phyloP scores from a whole-genome alignment of 164 flowering plant species.

The Warburgia ugandensis region DNA sequence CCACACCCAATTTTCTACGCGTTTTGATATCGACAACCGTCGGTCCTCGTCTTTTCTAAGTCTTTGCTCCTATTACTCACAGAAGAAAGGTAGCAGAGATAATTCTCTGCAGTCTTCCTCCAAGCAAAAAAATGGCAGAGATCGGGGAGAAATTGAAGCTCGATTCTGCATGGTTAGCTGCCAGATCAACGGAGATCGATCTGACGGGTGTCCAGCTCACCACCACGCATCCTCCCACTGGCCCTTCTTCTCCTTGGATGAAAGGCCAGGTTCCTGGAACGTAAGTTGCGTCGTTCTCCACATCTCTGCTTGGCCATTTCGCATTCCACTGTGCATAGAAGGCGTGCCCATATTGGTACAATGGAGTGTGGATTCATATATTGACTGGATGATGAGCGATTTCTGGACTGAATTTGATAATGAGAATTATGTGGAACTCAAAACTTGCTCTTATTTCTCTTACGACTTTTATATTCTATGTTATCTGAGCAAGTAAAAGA shows the following conservation, averaged over 20 bases:
- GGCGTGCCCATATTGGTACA: background rate
- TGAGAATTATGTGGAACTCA: background rate
- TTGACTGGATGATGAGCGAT: background rate
- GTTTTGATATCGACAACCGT: too few species aligned
- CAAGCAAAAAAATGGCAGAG: conserved; percentile 37
- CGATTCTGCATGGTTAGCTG: conserved; percentile 87
- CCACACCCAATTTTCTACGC: too few species aligned
- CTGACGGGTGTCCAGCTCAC: conserved; percentile 76
- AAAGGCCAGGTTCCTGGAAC: conserved; percentile 92
- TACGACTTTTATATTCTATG: background rate
- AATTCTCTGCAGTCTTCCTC: too few species aligned
- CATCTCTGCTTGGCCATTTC: background rate
- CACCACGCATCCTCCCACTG: conserved; percentile 58
- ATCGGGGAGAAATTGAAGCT: conserved; percentile 68
- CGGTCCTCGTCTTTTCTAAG: too few species aligned
- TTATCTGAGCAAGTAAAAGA: too few species aligned
- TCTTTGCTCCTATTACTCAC: too few species aligned
- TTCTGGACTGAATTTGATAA: background rate
- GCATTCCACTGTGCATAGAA: background rate
- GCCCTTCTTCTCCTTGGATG: conserved; percentile 64
- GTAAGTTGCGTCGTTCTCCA: conserved; percentile 26
- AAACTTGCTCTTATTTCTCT: background rate
- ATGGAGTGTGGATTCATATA: background rate
- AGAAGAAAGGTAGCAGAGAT: too few species aligned
- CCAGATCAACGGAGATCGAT: conserved; percentile 73